phyloP scores from a whole-genome alignment of 345 rosid genomes.

The Jatropha curcas region DNA sequence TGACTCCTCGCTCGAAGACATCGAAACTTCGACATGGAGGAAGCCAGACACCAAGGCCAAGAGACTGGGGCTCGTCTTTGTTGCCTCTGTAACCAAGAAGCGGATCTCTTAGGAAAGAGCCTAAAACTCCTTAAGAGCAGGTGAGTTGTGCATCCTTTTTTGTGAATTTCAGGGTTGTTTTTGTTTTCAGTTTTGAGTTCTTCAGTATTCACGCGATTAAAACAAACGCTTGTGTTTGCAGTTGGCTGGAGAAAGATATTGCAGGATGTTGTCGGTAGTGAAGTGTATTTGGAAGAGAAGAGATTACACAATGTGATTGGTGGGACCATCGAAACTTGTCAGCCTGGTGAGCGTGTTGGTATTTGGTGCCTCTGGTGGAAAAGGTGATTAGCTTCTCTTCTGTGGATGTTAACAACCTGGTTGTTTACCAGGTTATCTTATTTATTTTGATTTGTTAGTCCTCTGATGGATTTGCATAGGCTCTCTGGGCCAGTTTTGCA shows the following conservation, averaged over 20 bases:
- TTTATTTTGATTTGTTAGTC: too few relatives aligned
- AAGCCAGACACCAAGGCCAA: conserved; percentile 14
- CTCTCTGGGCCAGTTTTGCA: too few relatives aligned
- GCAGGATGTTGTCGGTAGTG: conserved; percentile 84
- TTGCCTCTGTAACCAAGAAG: conserved; percentile 58
- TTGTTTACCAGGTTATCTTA: too few relatives aligned
- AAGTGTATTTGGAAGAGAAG: conserved; percentile 85
- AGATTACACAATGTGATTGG: conserved; percentile 74
- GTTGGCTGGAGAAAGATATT: conserved; percentile 49
- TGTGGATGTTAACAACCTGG: not conserved
- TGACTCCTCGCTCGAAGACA: too few relatives aligned
- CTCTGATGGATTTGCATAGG: too few relatives aligned
- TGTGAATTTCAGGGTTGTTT: too few relatives aligned
- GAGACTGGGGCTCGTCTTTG: conserved; percentile 55
- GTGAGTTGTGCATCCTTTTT: conserved; percentile 31
- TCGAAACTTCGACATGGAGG: too few relatives aligned
- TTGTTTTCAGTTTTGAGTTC: not conserved
- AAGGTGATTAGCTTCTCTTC: conserved; percentile 46
- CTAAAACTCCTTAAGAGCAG: conserved; percentile 89
- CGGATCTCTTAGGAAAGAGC: conserved; percentile 80
- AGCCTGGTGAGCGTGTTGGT: conserved; percentile 79
- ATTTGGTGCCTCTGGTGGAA: conserved; percentile 96
- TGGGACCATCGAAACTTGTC: conserved; percentile 57
- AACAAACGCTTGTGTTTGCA: not conserved
- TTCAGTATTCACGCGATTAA: too few relatives aligned